These are phyloP conservation scores for Phytophthora sp. DNA, from an alignment of 352 stramenopile species.

Conservation along the genomic window DNA sequence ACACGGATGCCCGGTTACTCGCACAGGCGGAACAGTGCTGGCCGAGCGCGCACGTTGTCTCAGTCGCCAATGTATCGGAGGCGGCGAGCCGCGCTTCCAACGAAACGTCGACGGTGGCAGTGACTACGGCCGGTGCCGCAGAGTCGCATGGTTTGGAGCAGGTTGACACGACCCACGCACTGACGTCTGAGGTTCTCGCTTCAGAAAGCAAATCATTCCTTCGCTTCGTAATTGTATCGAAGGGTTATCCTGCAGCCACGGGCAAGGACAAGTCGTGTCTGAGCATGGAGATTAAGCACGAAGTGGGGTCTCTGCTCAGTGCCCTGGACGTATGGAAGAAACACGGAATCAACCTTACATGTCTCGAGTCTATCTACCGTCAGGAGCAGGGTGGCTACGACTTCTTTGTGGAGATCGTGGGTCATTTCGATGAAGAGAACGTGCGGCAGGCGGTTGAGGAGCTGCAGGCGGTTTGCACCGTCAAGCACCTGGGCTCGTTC, in stretches of 20 bases:
- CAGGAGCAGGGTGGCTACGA: conserved; percentile 75
- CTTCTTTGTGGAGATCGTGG: conserved; percentile 87
- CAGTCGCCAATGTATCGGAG: conserved; percentile 68
- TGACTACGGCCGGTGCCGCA: conserved; percentile 61
- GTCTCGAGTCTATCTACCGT: conserved; percentile 88
- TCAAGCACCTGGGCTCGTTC: conserved; percentile 85
- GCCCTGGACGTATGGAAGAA: conserved; percentile 85
- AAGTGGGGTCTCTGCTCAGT: conserved; percentile 84
- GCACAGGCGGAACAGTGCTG: conserved; percentile 74
- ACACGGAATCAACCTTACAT: conserved; percentile 82
- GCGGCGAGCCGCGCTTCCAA: conserved; percentile 49
- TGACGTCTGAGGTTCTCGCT: conserved; percentile 52
- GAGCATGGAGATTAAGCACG: conserved; percentile 87
- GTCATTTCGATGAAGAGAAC: conserved; percentile 75
- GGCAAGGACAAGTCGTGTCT: conserved; percentile 86
- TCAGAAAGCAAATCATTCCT: conserved; percentile 53
- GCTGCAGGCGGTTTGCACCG: conserved; percentile 60
- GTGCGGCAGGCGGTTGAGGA: conserved; percentile 61
- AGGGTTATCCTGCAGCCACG: conserved; percentile 63
- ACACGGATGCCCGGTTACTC: conserved; percentile 60
- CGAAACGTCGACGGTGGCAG: conserved; percentile 52
- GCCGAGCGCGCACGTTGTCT: conserved; percentile 73
- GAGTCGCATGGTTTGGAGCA: conserved; percentile 46
- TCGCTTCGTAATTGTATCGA: conserved; percentile 80
- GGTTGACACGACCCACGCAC: conserved; percentile 56